Conservation (phyloP, 805 yeast genomes). For the Blastobotrys terrestris region DNA sequence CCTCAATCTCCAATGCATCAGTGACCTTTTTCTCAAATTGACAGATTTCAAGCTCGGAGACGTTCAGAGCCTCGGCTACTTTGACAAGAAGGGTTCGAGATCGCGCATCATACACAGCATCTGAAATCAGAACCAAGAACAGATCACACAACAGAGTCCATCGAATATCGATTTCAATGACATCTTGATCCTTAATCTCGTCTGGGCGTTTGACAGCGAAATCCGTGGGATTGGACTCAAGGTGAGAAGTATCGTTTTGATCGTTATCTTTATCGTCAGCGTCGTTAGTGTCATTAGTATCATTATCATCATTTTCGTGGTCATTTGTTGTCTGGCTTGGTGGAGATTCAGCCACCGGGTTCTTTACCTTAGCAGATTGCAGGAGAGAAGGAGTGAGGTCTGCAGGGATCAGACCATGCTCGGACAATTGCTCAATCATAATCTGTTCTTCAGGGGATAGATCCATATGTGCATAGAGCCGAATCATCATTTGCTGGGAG, state of each 20-base stretch:
- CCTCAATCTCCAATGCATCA: constrained; percentile 85
- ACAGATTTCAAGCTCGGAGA: constrained; percentile 60
- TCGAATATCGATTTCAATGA: constrained; percentile 63
- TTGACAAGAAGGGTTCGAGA: constrained; percentile 70
- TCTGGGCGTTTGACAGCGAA: constrained; percentile 19
- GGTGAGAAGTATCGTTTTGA: background rate
- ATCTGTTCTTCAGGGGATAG: constrained; percentile 64
- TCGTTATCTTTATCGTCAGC: constrained; percentile 3
- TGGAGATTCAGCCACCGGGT: constrained; percentile 35
- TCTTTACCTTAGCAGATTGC: constrained; percentile 43
- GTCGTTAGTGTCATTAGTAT: constrained; percentile 9
- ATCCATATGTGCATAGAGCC: constrained; percentile 77
- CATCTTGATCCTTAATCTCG: constrained; percentile 19
- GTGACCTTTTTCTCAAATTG: constrained; percentile 90
- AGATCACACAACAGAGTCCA: constrained; percentile 95
- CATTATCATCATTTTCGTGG: constrained; percentile 8
- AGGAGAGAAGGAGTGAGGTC: constrained; percentile 66
- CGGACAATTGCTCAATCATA: constrained; percentile 82
- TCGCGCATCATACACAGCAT: constrained; percentile 83
- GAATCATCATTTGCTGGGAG: constrained; percentile 66
- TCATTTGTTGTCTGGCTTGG: background rate
- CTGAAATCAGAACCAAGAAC: constrained; percentile 70
- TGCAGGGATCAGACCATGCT: constrained; percentile 70
- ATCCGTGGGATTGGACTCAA: constrained; percentile 8
- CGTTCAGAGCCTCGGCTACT: constrained; percentile 58